These are phyloP conservation scores for Saturnispora quitensis DNA, from an alignment of 805 yeast species.

Conservation along the genomic window DNA sequence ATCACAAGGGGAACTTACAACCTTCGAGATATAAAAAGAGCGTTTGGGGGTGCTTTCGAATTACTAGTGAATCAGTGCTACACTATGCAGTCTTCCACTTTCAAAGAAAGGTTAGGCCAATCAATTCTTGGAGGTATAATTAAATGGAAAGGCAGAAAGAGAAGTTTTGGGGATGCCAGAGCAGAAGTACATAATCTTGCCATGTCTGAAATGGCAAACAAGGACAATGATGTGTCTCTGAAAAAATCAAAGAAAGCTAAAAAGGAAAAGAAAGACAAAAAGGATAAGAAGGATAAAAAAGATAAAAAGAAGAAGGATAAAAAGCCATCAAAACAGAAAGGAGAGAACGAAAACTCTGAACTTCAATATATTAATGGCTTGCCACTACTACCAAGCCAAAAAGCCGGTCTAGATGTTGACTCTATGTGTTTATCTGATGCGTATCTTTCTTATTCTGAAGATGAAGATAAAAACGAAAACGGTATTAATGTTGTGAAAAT, in stretches of 20 bases:
- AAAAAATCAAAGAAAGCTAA: conserved; percentile 1
- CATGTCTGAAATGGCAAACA: conserved; percentile 8
- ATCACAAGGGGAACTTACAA: conserved; percentile 81
- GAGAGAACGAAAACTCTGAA: neutral
- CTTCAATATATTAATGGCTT: conserved; percentile 2
- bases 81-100: conserved; percentile 56
- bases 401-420: conserved; percentile 69
- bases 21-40: conserved; percentile 66
- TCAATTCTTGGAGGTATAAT: conserved; percentile 76
- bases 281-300: neutral
- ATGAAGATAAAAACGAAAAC: conserved; percentile 12
- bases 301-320: neutral
- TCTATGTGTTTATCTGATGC: conserved; percentile 30
- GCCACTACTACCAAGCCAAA: conserved; percentile 49
- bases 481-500: conserved; percentile 12
- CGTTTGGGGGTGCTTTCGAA: conserved; percentile 85
- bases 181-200: conserved; percentile 55
- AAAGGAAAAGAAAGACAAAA: conserved; percentile 4
- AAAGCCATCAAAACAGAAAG: neutral
- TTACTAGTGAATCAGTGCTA: conserved; percentile 66
- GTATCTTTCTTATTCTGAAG: conserved; percentile 29
- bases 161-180: conserved; percentile 75
- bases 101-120: conserved; percentile 57
- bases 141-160: conserved; percentile 58
- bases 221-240: neutral